phyloP scores from a whole-genome alignment of 352 stramenopile species.

The Pythium oligandrum region DNA sequence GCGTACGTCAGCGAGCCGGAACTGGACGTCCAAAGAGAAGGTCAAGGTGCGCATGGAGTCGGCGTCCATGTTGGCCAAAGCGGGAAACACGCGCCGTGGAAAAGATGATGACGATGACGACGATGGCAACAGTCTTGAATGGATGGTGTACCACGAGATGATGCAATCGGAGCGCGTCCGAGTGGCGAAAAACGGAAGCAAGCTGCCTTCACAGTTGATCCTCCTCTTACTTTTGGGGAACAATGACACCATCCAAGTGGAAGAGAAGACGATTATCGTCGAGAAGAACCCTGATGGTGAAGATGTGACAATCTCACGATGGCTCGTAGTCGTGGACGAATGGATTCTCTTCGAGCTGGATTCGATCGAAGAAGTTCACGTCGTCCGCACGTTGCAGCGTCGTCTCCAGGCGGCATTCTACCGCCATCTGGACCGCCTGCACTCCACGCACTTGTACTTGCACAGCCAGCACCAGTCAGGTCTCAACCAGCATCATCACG shows the following conservation, averaged over 20 bases:
- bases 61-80: conserved; percentile 39
- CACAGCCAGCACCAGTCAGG: conserved; percentile 5
- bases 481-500: conserved; percentile 11
- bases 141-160: conserved; percentile 83
- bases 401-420: conserved; percentile 59
- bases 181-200: conserved; percentile 66
- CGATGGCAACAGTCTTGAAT: conserved; percentile 36
- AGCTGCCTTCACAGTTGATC: conserved; percentile 52
- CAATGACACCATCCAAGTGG: conserved; percentile 17
- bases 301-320: conserved; percentile 20
- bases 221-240: conserved; percentile 62
- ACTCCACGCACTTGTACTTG: conserved; percentile 20
- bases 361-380: conserved; percentile 34
- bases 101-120: conserved; percentile 17
- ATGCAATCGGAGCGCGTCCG: conserved; percentile 71
- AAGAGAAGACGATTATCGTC: conserved; percentile 18
- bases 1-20: conserved; percentile 30
- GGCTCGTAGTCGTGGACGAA: conserved; percentile 62
- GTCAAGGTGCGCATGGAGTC: conserved; percentile 72
- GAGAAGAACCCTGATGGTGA: conserved; percentile 28
- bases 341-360: conserved; percentile 68
- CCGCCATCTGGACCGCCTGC: conserved; percentile 60
- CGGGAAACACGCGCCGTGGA: conserved; percentile 13
- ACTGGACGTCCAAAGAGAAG: conserved; percentile 80
- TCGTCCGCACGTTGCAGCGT: conserved; percentile 44